Conservation (phyloP, 345 rosid species). For the Hibiscus syriacus region DNA sequence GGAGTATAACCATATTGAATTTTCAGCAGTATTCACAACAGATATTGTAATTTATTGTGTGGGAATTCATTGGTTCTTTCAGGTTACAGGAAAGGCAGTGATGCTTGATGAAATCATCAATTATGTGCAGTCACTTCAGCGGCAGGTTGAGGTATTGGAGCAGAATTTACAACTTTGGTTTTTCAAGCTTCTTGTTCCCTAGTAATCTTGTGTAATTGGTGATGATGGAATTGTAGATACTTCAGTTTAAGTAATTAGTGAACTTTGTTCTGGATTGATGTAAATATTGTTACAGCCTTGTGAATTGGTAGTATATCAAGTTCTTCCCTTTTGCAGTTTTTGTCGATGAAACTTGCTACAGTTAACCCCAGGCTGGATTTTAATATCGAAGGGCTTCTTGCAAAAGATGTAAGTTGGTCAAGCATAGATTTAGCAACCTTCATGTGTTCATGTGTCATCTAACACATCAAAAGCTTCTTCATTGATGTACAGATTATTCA, state of each 20-base stretch:
- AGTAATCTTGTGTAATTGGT: not conserved
- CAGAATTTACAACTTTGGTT: not conserved
- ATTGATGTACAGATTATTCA: slow-evolving; percentile 50
- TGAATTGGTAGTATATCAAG: not conserved
- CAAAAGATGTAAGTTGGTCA: slow-evolving; percentile 76
- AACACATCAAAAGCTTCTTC: not conserved
- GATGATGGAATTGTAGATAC: not conserved
- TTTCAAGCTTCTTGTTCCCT: not conserved
- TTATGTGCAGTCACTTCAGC: slow-evolving; percentile 88
- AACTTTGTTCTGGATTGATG: slow-evolving; percentile 1
- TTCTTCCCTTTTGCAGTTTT: slow-evolving; percentile 41
- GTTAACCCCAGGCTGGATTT: slow-evolving; percentile 87
- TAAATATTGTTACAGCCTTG: not conserved
- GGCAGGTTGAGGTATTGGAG: slow-evolving; percentile 86
- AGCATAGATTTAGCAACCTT: not conserved
- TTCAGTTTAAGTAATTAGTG: not conserved
- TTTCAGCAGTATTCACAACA: not conserved
- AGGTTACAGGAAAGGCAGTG: slow-evolving; percentile 98
- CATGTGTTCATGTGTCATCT: not conserved
- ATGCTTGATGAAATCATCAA: slow-evolving; percentile 98
- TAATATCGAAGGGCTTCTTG: slow-evolving; percentile 71
- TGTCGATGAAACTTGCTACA: slow-evolving; percentile 96
- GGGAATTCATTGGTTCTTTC: slow-evolving; percentile 16
- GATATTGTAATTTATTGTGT: slow-evolving; percentile 10
- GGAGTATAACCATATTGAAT: not conserved